phyloP scores from a whole-genome alignment of 208 protist genomes.

The Acanthamoeba royreba region DNA sequence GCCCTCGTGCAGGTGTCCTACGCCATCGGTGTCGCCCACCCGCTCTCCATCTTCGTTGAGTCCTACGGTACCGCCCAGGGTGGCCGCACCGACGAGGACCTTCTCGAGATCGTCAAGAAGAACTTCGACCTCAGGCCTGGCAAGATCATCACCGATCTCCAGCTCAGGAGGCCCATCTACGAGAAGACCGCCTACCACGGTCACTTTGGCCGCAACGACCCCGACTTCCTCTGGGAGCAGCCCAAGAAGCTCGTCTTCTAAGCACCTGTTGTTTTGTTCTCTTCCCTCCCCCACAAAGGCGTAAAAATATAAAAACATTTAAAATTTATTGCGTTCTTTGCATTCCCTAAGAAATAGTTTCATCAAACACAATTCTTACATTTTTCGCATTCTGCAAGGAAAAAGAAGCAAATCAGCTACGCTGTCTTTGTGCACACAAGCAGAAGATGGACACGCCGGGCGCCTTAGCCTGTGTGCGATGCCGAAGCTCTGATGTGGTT shows the following conservation, averaged over 20 bases:
- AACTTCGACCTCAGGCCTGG: constrained; percentile 99
- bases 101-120: constrained; percentile 92
- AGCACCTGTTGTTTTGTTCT: neutral
- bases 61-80: constrained; percentile 94
- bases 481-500: too few relatives aligned
- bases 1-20: constrained; percentile 98
- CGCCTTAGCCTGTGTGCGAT: too few relatives aligned
- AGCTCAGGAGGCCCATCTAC: constrained; percentile 96
- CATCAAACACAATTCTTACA: too few relatives aligned
- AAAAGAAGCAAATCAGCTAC: too few relatives aligned
- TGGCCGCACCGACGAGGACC: constrained; percentile 76
- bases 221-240: constrained; percentile 97
- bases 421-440: too few relatives aligned
- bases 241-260: constrained; percentile 93
- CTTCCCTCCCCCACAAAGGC: too few relatives aligned
- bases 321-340: too few relatives aligned
- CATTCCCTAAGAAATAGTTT: too few relatives aligned
- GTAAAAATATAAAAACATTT: too few relatives aligned
- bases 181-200: constrained; percentile 95
- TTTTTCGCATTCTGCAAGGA: too few relatives aligned
- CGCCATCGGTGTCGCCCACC: constrained; percentile 97
- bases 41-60: constrained; percentile 97
- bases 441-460: too few relatives aligned
- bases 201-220: constrained; percentile 97
- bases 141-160: constrained; percentile 94